Base-by-base conservation (phyloP, 2,329 filamentous ascomycete species). In the Pseudohalonectria lignicola region DNA sequence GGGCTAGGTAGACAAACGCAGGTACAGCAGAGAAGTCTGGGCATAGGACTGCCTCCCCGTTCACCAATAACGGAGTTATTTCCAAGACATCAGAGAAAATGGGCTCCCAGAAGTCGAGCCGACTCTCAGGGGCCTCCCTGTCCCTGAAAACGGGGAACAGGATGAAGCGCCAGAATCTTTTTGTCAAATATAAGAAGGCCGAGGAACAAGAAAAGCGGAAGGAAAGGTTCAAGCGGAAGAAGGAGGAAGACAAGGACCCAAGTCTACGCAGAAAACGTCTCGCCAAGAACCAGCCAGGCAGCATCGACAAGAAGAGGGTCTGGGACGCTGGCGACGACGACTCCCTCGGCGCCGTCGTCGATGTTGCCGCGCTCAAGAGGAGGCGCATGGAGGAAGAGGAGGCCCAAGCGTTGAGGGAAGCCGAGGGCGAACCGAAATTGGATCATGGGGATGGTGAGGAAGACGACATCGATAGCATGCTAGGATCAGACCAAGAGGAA, bases 201-300 rank as follows among this genome's bases (percentile, higher is more conserved):
- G 76, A 76, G 47, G 83, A 86, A 19, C 29, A 29, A 13, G 29
- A 31, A 23, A 38, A 50, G 35, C 40, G 41, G n/a, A 38, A 37
- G 6, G 43, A 45, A 26, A 40, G 45, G 30, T 38, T 38, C 54
- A 80, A 79, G 53, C 66, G 86, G 43, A 87, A 86, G 62, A 85
- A 82, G 61, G 84, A 88, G 53, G 92, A 98, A 61, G 75, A 81
- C 46, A 84, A 82, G 57, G 77, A 95, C 52, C 88, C 90, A 2
- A 72, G 76, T 42, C 61, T 94, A 42, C 77, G 78, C 48, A 76
- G 76, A 43, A 74, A 82, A 47, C 76, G 92, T 49, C 66, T 90
- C 43, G 78, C 77, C 43, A 76, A 74, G 47, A 94, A 94, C 62
- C 72, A 87, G 31, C 83, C 92, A 1, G 59, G 76, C 39, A 94